These are phyloP conservation scores for Dipteronia dyeriana DNA, from an alignment of 345 rosid genomes.

Conservation along the genomic window DNA sequence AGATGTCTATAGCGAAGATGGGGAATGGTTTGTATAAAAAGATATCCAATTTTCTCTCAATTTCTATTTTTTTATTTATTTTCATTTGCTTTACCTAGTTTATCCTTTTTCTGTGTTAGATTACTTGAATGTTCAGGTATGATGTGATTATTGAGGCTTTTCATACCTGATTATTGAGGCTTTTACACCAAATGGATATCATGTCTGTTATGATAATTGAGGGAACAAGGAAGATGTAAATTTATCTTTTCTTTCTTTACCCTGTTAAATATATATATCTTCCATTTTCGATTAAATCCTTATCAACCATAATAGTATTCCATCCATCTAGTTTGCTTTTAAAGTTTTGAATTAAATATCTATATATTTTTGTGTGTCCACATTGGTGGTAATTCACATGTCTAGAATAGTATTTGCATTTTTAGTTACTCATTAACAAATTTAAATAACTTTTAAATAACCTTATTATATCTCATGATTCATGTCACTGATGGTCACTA, in stretches of 20 bases:
- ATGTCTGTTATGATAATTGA: slow-evolving; percentile 70
- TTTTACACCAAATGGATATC: slow-evolving; percentile 75
- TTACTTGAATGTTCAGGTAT: slow-evolving; percentile 84
- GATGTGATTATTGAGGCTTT: slow-evolving; percentile 82
- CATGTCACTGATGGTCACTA: slow-evolving; percentile 16
- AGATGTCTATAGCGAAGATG: slow-evolving; percentile 97
- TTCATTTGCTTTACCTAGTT: slow-evolving; percentile 45
- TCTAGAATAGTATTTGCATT: too few species aligned
- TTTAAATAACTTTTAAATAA: neutral
- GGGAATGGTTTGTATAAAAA: slow-evolving; percentile 70
- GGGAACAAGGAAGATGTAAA: slow-evolving; percentile 95
- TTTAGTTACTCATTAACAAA: neutral
- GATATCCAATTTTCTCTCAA: slow-evolving; percentile 16
- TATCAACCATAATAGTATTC: too few species aligned
- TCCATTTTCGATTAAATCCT: neutral
- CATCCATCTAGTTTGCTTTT: neutral
- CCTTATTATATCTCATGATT: neutral
- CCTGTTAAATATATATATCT: neutral
- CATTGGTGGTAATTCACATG: too few species aligned
- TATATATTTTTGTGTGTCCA: neutral
- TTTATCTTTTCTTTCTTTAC: neutral
- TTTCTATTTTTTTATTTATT: slow-evolving; percentile 16
- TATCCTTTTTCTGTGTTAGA: slow-evolving; percentile 49
- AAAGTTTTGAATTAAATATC: neutral
- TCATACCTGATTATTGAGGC: too few species aligned